phyloP scores from a whole-genome alignment of 163 green algal species.

The Chlamydomonas reinhardtii region DNA sequence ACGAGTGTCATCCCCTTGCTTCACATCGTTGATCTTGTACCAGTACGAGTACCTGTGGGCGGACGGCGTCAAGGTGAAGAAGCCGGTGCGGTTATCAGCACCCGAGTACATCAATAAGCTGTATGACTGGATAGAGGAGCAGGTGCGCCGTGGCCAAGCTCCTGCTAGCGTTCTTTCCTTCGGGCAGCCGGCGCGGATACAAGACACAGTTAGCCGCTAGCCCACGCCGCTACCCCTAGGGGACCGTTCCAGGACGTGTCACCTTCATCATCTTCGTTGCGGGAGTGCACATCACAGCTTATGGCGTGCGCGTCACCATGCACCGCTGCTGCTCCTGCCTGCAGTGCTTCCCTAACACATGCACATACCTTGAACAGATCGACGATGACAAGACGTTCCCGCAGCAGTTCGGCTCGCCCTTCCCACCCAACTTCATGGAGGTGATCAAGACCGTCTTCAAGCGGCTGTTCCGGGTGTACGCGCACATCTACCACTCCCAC shows the following conservation, averaged over 20 bases:
- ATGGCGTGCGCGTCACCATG: too few relatives aligned
- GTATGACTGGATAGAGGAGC: conserved; percentile 98
- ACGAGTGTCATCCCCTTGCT: too few relatives aligned
- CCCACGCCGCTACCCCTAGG: too few relatives aligned
- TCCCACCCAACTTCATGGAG: conserved; percentile 90
- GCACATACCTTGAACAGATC: conserved; percentile 81
- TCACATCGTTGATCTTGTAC: too few relatives aligned
- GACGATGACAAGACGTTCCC: conserved; percentile 94
- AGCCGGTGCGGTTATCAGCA: conserved; percentile 92
- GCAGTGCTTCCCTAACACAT: too few relatives aligned
- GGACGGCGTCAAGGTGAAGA: conserved; percentile 95
- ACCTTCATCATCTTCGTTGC: too few relatives aligned
- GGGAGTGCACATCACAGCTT: too few relatives aligned
- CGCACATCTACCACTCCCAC: conserved; percentile 99
- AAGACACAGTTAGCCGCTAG: too few relatives aligned
- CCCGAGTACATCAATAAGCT: conserved; percentile 97
- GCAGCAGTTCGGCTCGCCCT: conserved; percentile 87
- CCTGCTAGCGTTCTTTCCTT: too few relatives aligned
- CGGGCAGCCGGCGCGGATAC: too few relatives aligned
- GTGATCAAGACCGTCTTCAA: conserved; percentile 94
- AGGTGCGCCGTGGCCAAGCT: conserved; percentile 68
- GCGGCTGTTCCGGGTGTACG: conserved; percentile 98
- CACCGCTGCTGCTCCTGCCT: too few relatives aligned
- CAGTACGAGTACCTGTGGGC: conserved; percentile 99
- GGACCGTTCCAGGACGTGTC: too few relatives aligned